A percentile compares a stretch with the other conserved stretches of the same genome.
phyloP scores from a whole-genome alignment of 163 green algal genomes.

The Trebouxiophyceae sp. region DNA sequence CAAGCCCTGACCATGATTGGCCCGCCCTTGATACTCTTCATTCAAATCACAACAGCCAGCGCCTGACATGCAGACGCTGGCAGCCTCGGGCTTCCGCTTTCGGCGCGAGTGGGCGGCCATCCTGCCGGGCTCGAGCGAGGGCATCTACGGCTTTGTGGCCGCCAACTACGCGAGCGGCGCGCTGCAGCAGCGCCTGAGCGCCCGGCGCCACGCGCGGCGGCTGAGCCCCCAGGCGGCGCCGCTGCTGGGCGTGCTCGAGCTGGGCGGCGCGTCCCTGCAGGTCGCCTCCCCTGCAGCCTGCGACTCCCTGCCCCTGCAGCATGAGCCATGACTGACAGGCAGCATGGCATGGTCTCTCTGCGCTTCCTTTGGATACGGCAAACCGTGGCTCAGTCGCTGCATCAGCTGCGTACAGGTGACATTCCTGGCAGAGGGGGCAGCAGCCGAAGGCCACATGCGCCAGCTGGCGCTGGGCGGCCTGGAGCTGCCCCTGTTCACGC shows the following conservation, averaged over 20 bases:
- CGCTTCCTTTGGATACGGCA: no score
- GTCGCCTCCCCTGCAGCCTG: slow-evolving; percentile 6
- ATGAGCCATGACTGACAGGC: no score
- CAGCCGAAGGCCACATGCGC: slow-evolving; percentile 5
- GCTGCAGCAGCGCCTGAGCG: slow-evolving; percentile 23
- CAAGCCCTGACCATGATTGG: no score
- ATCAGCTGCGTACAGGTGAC: slow-evolving; percentile 67
- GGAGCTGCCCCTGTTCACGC: slow-evolving; percentile 38
- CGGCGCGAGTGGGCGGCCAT: slow-evolving; percentile 33
- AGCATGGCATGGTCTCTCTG: no score
- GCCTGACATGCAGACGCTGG: slow-evolving; percentile 28
- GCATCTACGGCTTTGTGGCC: slow-evolving; percentile 62
- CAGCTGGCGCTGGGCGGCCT: slow-evolving; percentile 13
- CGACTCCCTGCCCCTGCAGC: no score
- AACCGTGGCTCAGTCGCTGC: no score
- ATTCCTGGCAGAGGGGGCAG: slow-evolving; percentile 27
- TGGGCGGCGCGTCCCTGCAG: slow-evolving; percentile 59
- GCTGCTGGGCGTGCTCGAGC: slow-evolving; percentile 48
- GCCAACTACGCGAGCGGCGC: slow-evolving; percentile 63
- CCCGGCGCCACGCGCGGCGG: slow-evolving; percentile 14
- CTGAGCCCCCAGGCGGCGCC: slow-evolving; percentile 3
- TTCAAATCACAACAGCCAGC: no score
- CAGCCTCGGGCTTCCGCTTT: slow-evolving; percentile 36
- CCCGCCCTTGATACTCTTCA: no score
- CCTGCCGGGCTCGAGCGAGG: slow-evolving; percentile 53